A percentile compares a stretch with the other conserved stretches of the same genome.
These are phyloP conservation scores for Penicillium griseofulvum DNA, from an alignment of 2,329 filamentous ascomycete genomes.

Conservation along the genomic window DNA sequence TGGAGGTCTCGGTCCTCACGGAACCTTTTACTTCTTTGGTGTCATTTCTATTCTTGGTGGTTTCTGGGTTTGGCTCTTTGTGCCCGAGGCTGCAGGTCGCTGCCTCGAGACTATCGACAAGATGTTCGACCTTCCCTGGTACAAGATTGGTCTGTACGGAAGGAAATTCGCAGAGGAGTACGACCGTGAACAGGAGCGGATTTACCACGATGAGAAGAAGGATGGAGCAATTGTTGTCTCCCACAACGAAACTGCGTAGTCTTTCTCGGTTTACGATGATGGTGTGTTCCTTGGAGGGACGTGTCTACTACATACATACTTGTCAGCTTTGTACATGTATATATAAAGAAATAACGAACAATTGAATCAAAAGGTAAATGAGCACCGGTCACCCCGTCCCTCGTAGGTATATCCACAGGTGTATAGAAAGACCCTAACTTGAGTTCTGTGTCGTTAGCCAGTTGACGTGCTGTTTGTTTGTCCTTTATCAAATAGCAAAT, in stretches of 20 bases:
- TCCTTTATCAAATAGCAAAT: neutral
- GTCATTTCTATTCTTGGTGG: conserved; percentile 64
- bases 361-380: too few species aligned
- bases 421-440: too few species aligned
- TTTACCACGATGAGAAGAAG: conserved; percentile 6
- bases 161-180: conserved; percentile 12
- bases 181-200: conserved; percentile 9
- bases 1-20: conserved; percentile 48
- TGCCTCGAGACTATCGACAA: conserved; percentile 58
- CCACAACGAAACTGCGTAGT: conserved; percentile 1
- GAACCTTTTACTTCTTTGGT: conserved; percentile 72
- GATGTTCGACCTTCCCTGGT: conserved; percentile 68
- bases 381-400: too few species aligned
- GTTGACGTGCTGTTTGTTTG: neutral
- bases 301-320: neutral
- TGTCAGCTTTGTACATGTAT: neutral
- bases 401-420: too few species aligned
- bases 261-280: neutral
- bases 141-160: conserved; percentile 58
- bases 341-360: too few species aligned
- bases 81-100: conserved; percentile 66
- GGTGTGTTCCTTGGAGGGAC: neutral
- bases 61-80: conserved; percentile 65
- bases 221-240: neutral
- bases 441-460: neutral